Evolutionary conservation across 192 early-diverging fungal genomes (phyloP), one percentile per base, ranked within the genome.

Genomic region (Geranomyces variabilis): DNA sequence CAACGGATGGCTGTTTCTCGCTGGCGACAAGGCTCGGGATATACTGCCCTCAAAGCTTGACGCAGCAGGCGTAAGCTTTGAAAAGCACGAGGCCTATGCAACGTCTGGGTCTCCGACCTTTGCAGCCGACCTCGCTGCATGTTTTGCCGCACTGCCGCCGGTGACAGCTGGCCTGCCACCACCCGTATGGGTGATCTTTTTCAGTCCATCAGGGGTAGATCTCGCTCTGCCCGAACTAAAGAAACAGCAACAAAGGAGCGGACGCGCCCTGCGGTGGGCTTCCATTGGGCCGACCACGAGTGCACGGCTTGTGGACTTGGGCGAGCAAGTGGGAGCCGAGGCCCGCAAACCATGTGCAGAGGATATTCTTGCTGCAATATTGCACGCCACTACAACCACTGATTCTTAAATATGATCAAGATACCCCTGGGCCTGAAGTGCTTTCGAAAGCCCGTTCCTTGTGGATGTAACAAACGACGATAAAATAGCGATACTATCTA

Each of bases 171-270:
- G 14, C 36, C n/a, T n/a, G n/a, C n/a, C 36, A 10, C 36, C 36
- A 43, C 44, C 9, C 2, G 65, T 75, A 56, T 88, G 86, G 84
- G 47, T 84, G n/a, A 76, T 85, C 8, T 84, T 85, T 74, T 87
- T 86, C 72, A 87, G 86, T 74, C 86, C 86, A 17, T 86, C 82
- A 1, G 86, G 86, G 15, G 71, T 87, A 8, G 82, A 83, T 64
- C 43, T 74, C 24, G 61, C 78, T 36, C 41, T 81, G 48, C 12
- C 44, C 19, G 19, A 7, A 28, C 57, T 83, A 48, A 34, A 29
- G 60, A 51, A 63, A 31, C 41, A 46, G 28, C 21, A 49, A 14
- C 66, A 45, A 34, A 69, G 63, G 17, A 7, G 29, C 15, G 31
- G 58, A 8, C 29, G 5, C 43, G 19, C 8, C 13, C 22, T 71